Percentiles rank a stretch among this genome's conserved stretches.
Conservation (phyloP, 2,329 filamentous ascomycete species). For the Fusarium anguioides region DNA sequence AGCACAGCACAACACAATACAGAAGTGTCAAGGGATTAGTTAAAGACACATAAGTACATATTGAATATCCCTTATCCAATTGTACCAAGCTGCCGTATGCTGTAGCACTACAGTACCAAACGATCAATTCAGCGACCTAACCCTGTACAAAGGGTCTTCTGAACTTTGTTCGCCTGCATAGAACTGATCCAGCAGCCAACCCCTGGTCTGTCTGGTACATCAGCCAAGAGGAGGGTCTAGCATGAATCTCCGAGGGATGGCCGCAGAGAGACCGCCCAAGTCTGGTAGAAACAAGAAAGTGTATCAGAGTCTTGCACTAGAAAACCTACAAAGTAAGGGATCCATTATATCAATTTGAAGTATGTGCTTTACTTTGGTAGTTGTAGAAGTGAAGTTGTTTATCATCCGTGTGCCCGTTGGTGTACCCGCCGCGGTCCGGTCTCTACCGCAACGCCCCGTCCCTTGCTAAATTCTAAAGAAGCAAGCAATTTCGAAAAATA, state of each 20-base stretch:
- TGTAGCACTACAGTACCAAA: slow-evolving; percentile 8
- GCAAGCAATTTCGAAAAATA: no score
- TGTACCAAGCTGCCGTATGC: background rate
- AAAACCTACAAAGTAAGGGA: background rate
- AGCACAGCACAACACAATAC: no score
- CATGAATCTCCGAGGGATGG: slow-evolving; percentile 33
- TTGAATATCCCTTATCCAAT: background rate
- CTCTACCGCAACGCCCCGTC: slow-evolving; percentile 27
- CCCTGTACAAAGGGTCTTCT: slow-evolving; percentile 31
- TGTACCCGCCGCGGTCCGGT: slow-evolving; percentile 25
- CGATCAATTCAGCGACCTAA: background rate
- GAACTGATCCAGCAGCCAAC: background rate
- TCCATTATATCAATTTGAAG: background rate
- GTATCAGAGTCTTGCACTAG: slow-evolving; percentile 2
- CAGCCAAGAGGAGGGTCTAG: slow-evolving; percentile 18
- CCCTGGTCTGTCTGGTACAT: slow-evolving; percentile 20
- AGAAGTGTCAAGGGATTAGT: background rate
- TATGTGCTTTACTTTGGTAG: background rate
- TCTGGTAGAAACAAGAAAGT: slow-evolving; percentile 6
- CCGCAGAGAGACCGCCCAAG: slow-evolving; percentile 22
- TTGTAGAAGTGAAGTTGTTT: background rate
- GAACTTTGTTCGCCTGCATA: slow-evolving; percentile 10
- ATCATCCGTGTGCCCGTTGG: slow-evolving; percentile 9
- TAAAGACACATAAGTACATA: background rate
- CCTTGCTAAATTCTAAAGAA: background rate